Evolutionary conservation across 441 rosid genomes (phyloP), one percentile per base, ranked within the genome.

Genomic region (Populus trichocarpa): DNA sequence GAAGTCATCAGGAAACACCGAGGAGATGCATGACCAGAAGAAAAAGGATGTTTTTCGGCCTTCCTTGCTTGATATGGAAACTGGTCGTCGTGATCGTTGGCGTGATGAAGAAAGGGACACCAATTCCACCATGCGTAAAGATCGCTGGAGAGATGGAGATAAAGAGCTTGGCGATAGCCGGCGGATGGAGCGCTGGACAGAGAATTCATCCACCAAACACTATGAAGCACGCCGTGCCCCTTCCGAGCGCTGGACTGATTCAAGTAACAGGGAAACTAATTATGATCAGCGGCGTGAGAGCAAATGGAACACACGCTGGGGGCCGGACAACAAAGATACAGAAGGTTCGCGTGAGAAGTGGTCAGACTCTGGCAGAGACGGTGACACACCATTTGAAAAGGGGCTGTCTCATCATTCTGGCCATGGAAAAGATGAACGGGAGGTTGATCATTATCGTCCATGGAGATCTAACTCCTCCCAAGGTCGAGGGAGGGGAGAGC

Each of bases 291-390:
- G 94, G 42, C 96, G 97, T 33, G 99, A 95, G 85, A 93, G 95
- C 90, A 97, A 93, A 90, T 97, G 99, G 99, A 97, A 90, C 88
- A 87, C 98, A 50, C 95, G 98, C 75, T 95, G 99, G 99, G 99
- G 99, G 1, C 99, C 97, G 84, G 96, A 88, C 71, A 89, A 88
- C 69, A 95, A 90, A 83, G 97, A 86, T 72, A 72, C 79, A 61
- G 96, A 92, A 68, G 88, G 83, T 76, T 79, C 72, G 23, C 92
- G 86, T 38, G 94, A 90, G 42, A 92, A 86, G 86, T 85, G 86
- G 92, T 76, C 79, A 25, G 97, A 92, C 73, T 76, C 91, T 85
- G 88, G 90, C n/a, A 92, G 83, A 87, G 96, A 92, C 81, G 88
- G 90, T 83, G 97, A 93, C 26, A 40, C 79, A 22, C 46, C 83